Evolutionary conservation across 805 yeast genomes (phyloP).

Genomic region (Sugiyamaella smithiae): DNA sequence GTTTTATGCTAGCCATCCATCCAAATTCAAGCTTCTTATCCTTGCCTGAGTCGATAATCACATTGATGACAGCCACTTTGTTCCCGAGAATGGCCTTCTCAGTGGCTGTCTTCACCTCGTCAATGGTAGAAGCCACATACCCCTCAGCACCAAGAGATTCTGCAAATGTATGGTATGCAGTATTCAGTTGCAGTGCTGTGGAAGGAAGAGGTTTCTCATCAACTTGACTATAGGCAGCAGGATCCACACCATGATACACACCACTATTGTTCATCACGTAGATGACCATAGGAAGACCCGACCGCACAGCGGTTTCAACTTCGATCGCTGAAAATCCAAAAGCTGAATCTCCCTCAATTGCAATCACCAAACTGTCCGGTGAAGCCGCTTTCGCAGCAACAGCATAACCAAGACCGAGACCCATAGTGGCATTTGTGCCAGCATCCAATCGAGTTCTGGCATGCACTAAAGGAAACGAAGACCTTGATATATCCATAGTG

Average conservation of each 20-base stretch:
- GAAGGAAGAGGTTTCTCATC: conserved; percentile 44
- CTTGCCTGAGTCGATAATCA: conserved; percentile 58
- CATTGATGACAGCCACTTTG: conserved; percentile 51
- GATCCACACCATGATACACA: conserved; percentile 60
- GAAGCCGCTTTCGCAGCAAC: conserved; percentile 54
- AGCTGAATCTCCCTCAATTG: conserved; percentile 75
- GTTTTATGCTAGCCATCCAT: conserved; percentile 58
- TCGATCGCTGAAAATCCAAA: conserved; percentile 74
- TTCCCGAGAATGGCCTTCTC: conserved; percentile 38
- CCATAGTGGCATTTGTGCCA: conserved; percentile 79
- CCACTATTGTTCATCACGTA: conserved; percentile 74
- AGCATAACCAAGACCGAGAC: conserved; percentile 68
- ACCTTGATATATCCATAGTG: conserved; percentile 69
- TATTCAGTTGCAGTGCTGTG: conserved; percentile 55
- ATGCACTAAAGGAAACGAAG: conserved; percentile 51
- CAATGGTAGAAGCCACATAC: conserved; percentile 41
- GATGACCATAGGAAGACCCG: conserved; percentile 51
- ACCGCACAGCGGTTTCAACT: conserved; percentile 63
- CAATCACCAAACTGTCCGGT: conserved; percentile 47
- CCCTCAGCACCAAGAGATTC: conserved; percentile 58
- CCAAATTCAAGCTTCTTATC: conserved; percentile 58
- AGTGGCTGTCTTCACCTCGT: conserved; percentile 38
- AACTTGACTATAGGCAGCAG: conserved; percentile 28
- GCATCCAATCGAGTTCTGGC: conserved; percentile 64
- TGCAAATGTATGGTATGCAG: conserved; percentile 57